Conservation (phyloP, 139 green algal genomes). For the Coccomyxa sp. region DNA sequence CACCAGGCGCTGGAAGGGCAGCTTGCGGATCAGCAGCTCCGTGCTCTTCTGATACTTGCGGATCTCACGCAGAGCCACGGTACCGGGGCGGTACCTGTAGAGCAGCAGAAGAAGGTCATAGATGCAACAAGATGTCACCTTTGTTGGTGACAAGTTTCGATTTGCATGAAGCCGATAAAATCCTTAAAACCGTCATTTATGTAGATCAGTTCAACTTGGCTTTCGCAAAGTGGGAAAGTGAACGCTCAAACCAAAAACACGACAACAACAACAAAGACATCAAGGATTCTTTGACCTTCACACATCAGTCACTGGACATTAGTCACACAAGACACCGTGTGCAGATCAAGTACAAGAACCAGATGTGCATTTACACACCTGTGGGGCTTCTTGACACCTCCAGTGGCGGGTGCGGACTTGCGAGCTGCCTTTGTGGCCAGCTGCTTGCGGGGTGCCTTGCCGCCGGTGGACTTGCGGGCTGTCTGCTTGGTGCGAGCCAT, state of each 20-base stretch:
- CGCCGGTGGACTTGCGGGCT: constrained; percentile 82
- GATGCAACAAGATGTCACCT: background rate
- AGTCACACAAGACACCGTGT: no score
- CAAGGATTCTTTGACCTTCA: no score
- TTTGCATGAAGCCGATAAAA: no score
- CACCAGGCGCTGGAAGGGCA: constrained; percentile 89
- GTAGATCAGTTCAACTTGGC: no score
- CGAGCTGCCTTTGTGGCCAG: constrained; percentile 88
- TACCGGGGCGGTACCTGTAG: background rate
- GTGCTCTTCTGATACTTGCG: constrained; percentile 78
- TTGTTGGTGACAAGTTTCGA: no score
- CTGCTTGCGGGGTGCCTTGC: constrained; percentile 88
- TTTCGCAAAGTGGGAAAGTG: no score
- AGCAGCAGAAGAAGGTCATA: background rate
- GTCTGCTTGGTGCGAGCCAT: constrained; percentile 99
- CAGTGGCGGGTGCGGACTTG: constrained; percentile 86
- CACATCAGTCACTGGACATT: no score
- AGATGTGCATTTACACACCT: no score
- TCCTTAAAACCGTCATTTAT: no score
- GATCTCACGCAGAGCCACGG: constrained; percentile 65
- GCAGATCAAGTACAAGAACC: no score
- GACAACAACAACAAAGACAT: no score
- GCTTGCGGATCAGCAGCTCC: constrained; percentile 83
- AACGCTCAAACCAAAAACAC: no score
- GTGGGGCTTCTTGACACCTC: constrained; percentile 88